These are phyloP conservation scores for Isochrysis galbana DNA, from an alignment of 78 protist species.

Conservation along the genomic window DNA sequence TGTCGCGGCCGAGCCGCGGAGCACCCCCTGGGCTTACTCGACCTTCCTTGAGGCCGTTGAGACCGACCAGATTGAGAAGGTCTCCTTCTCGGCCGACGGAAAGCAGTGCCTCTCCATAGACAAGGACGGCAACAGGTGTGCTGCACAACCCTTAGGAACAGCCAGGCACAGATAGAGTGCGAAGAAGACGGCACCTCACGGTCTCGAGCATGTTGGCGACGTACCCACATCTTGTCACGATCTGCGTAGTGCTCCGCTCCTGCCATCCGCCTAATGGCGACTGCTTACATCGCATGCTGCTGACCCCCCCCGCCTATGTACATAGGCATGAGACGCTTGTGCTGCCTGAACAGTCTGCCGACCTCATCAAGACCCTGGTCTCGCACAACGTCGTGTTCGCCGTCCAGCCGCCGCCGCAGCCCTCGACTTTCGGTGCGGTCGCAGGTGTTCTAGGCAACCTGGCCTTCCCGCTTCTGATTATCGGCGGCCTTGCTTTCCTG, in stretches of 20 bases:
- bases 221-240: no score
- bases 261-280: no score
- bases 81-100: constrained; percentile 15
- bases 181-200: no score
- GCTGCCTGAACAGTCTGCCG: background rate
- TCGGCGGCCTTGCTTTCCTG: constrained; percentile 47
- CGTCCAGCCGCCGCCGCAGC: constrained; percentile 34
- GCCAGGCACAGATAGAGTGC: no score
- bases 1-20: background rate
- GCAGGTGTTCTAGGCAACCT: background rate
- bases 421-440: background rate
- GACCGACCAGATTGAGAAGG: background rate
- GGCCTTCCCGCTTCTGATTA: constrained; percentile 44
- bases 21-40: constrained; percentile 1
- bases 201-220: no score
- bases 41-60: constrained; percentile 17
- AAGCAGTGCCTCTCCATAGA: background rate
- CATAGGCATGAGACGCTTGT: background rate
- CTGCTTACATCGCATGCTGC: no score
- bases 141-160: no score
- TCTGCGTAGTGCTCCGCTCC: no score
- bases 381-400: background rate
- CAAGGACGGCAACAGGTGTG: constrained; percentile 5
- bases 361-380: background rate
- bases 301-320: background rate